Evolutionary conservation across 2,329 filamentous ascomycete species (phyloP), one percentile per base, ranked within the genome.

Genomic region (Chaetomium olivaceum): DNA sequence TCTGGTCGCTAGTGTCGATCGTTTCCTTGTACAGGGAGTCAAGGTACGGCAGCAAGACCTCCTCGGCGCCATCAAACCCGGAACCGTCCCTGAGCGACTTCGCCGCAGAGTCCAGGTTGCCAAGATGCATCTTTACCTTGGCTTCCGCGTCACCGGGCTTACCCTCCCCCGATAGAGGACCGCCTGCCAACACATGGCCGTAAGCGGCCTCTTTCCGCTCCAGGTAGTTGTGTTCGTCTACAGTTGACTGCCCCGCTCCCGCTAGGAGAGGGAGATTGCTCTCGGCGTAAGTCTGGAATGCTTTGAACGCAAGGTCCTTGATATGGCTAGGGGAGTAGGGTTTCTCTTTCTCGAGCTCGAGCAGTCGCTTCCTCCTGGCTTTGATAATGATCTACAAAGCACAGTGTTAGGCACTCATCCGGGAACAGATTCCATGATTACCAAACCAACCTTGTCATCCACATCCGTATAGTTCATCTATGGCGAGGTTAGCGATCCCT

Each of bases 111-210:
- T 81, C 80, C 80, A 84, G 84, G 73, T 84, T 86, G 73, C 87
- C 88, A 68, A 96, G 85, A 73, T 96, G 91, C 92, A 96, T 96
- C 79, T 93, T 96, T 70, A 92, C 79, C 80, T 96, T 96, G 16
- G 92, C 91, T 75, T 96, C 91, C 63, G 88, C 87, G 73, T 96
- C 92, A 7, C 89, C 86, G 0, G 91, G 83, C 71, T 83, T 85
- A 43, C 83, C 84, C 67, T 87, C 84, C 1, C 83, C 85, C 3
- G 81, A 79, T 48, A 88, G 75, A 2, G 85, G 83, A 11, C 82
- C 82, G 7, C 86, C 86, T 11, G 82, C 77, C 58, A 88, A 75
- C 7, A 88, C 81, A 50, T 79, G 76, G 56, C 82, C 81, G 68
- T 89, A 88, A 14, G 79, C 82, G 4, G 78, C 74, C 71, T 87